Percentiles rank a stretch among this genome's conserved stretches.
These are phyloP conservation scores for Pestalotiopsis sp. DNA, from an alignment of 2,329 filamentous ascomycete genomes.

Conservation along the genomic window DNA sequence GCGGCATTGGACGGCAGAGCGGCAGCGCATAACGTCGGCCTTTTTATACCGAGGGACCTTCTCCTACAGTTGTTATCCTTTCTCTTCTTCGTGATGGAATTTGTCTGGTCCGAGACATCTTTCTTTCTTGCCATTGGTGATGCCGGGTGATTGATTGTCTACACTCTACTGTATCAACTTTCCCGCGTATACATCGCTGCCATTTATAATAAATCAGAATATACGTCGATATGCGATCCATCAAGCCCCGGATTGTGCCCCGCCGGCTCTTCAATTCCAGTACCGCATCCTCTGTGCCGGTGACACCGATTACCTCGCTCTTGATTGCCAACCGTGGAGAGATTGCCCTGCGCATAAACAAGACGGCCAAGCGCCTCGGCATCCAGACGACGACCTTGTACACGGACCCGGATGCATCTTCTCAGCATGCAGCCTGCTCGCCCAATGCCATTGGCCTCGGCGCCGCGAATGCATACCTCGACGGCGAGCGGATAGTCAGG, in stretches of 20 bases:
- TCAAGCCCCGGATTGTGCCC: constrained; percentile 52
- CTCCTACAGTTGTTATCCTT: neutral
- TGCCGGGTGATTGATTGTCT: neutral
- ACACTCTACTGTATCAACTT: neutral
- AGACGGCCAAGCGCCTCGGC: constrained; percentile 84
- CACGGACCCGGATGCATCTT: constrained; percentile 84
- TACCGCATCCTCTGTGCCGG: constrained; percentile 31
- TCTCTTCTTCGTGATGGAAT: constrained; percentile 9
- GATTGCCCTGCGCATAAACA: constrained; percentile 90
- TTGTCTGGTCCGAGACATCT: neutral
- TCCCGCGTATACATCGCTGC: neutral
- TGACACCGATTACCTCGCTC: constrained; percentile 71
- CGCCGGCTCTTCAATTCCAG: constrained; percentile 37
- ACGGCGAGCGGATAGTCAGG: constrained; percentile 88
- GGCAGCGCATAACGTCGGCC: constrained; percentile 14
- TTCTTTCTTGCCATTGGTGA: neutral
- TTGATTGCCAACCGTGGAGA: constrained; percentile 97
- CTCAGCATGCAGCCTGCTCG: constrained; percentile 86
- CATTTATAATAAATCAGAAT: neutral
- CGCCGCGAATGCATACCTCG: constrained; percentile 82
- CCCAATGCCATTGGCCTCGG: constrained; percentile 85
- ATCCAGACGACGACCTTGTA: constrained; percentile 94
- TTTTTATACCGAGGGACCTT: neutral
- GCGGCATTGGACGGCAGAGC: constrained; percentile 9
- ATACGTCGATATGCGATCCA: constrained; percentile 52